Conservation (phyloP, 1,284 basidiomycete species). For the Ceratobasidium sp. region DNA sequence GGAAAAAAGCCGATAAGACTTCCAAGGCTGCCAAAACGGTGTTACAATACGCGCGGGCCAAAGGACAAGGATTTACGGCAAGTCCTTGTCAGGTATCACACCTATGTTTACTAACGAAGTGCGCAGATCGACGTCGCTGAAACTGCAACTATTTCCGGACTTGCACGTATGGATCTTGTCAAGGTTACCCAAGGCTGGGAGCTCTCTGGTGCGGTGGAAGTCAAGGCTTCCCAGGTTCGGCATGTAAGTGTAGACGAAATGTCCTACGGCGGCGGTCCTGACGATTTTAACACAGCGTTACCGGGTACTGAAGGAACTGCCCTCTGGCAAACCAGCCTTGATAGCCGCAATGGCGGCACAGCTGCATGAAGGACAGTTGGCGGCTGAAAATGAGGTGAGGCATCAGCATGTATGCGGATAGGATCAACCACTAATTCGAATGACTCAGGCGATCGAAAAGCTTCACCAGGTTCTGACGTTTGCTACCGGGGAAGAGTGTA, state of each 20-base stretch:
- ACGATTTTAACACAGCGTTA: slow-evolving; percentile 51
- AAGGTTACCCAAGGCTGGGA: slow-evolving; percentile 55
- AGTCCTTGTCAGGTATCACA: background rate
- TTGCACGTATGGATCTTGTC: slow-evolving; percentile 52
- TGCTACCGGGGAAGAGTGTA: slow-evolving; percentile 58
- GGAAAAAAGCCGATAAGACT: slow-evolving; percentile 50
- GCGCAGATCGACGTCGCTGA: slow-evolving; percentile 53
- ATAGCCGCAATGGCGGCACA: slow-evolving; percentile 52
- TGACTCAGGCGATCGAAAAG: slow-evolving; percentile 53
- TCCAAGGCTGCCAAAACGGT: slow-evolving; percentile 52
- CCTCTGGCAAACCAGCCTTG: slow-evolving; percentile 48
- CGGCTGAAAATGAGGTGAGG: slow-evolving; percentile 56
- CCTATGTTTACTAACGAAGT: background rate
- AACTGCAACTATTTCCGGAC: slow-evolving; percentile 48
- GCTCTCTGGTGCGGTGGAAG: slow-evolving; percentile 49
- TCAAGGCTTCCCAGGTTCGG: slow-evolving; percentile 56
- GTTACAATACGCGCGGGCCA: slow-evolving; percentile 44
- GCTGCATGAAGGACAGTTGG: slow-evolving; percentile 48
- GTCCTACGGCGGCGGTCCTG: background rate
- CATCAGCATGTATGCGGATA: background rate
- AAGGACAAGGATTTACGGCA: background rate
- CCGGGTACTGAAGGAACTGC: slow-evolving; percentile 52
- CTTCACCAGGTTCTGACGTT: slow-evolving; percentile 56
- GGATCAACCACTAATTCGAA: background rate
- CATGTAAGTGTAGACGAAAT: slow-evolving; percentile 47